Conservation (phyloP, 2,329 filamentous ascomycete genomes). For the Hawksworthiomyces lignivorus region DNA sequence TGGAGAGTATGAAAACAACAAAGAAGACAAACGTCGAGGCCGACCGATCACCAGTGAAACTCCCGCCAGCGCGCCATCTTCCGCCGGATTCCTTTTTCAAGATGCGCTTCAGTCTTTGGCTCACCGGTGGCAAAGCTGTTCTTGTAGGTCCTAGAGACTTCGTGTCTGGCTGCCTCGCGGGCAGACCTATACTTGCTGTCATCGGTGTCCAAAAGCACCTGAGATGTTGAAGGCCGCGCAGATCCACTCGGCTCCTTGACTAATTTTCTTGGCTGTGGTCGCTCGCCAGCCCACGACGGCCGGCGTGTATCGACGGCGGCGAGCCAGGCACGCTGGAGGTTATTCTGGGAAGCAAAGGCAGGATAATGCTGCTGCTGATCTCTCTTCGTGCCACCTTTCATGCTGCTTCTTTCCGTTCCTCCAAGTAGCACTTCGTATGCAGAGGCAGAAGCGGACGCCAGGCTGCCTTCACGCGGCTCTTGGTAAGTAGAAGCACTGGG, state of each 20-base stretch:
- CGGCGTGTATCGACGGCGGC: slow-evolving; percentile 24
- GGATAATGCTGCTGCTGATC: neutral
- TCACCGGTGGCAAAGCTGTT: too few species aligned
- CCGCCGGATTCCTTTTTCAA: slow-evolving; percentile 9
- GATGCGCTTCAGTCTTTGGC: too few species aligned
- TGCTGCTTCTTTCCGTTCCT: slow-evolving; percentile 6
- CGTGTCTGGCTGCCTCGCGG: neutral
- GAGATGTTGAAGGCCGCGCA: slow-evolving; percentile 13
- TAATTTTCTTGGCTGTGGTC: slow-evolving; percentile 15
- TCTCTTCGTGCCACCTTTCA: neutral
- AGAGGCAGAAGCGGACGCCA: slow-evolving; percentile 9
- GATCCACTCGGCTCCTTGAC: slow-evolving; percentile 18
- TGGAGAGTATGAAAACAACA: too few species aligned
- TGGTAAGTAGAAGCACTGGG: too few species aligned
- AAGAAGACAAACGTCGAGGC: too few species aligned
- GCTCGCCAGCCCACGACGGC: slow-evolving; percentile 9
- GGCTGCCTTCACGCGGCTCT: slow-evolving; percentile 2
- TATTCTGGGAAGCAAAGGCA: slow-evolving; percentile 4
- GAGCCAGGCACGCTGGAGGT: slow-evolving; percentile 11
- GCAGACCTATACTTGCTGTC: too few species aligned
- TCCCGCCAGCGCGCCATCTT: slow-evolving; percentile 13
- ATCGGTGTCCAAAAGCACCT: slow-evolving; percentile 10
- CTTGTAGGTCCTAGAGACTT: neutral
- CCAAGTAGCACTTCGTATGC: slow-evolving; percentile 11
- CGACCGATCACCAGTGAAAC: slow-evolving; percentile 5